Base-by-base conservation (phyloP, 495 filamentous ascomycete genomes). In the Penicillium arizonense region DNA sequence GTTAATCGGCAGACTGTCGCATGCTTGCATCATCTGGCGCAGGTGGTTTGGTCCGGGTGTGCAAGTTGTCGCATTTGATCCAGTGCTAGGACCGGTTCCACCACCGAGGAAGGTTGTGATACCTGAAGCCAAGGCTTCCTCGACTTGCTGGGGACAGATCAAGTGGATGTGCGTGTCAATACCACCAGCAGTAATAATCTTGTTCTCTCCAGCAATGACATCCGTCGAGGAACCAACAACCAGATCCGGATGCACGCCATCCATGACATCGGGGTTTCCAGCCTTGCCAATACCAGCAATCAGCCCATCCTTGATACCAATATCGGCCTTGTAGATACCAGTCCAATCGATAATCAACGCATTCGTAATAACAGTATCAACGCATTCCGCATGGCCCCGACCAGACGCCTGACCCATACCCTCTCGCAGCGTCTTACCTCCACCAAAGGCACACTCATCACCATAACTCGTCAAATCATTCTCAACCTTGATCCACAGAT, bases 251-350 rank as follows among this genome's bases (percentile, higher is more conserved):
- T 87, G 79, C 14, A 98, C 91, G 4, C 88, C 88, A 33, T 91
- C 86, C 95, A 97, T 98, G 33, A 96, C 81, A 73, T 98, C 95
- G 3, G 94, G 94, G 60, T 97, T 98, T 13, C 94, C 94, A 13
- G 93, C 90, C 70, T 97, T 97, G 32, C 94, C 94, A 59, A 98
- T 95, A 2, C 87, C 94, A 37, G 85, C 86, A 67, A 98, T 97
- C 5, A 88, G 50, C 1, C 94, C 93, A 50, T 93, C 71, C 64
- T 92, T 96, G 61, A 98, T 86, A 32, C 95, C 94, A 68, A 98
- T 94, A 70, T 98, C 94, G 4, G 92, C 93, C 76, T 98, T 98
- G 78, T 87, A 94, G 58, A 98, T 97, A 37, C 94, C 94, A 13
- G 81, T 86, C 79, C 86, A 94, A 66, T 98, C 95, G 13, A 98